phyloP scores from a whole-genome alignment of 2,329 filamentous ascomycete species.

The Xylariaceae sp. region DNA sequence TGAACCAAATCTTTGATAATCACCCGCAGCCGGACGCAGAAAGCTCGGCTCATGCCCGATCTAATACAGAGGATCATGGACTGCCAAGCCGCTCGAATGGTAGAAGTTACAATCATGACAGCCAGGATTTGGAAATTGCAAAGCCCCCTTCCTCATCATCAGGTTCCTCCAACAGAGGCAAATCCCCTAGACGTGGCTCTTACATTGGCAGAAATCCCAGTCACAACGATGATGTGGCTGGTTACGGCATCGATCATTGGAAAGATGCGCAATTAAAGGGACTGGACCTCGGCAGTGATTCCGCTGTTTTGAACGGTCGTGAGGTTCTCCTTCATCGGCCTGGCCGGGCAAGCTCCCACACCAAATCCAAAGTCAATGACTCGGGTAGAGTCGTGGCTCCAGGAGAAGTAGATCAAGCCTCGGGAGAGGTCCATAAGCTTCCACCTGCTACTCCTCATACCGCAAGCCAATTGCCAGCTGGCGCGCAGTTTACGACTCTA shows the following conservation, averaged over 20 bases:
- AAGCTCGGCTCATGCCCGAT: slow-evolving; percentile 21
- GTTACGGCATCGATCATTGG: slow-evolving; percentile 74
- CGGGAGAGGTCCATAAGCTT: slow-evolving; percentile 44
- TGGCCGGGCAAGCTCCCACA: background rate
- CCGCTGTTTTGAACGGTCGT: slow-evolving; percentile 60
- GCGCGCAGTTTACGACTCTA: slow-evolving; percentile 66
- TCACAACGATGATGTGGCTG: slow-evolving; percentile 72
- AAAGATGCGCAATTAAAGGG: slow-evolving; percentile 59
- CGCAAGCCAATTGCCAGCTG: slow-evolving; percentile 61
- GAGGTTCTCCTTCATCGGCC: slow-evolving; percentile 63
- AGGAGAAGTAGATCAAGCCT: slow-evolving; percentile 34
- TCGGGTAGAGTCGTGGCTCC: slow-evolving; percentile 23
- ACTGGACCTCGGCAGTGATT: slow-evolving; percentile 63
- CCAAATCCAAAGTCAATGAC: slow-evolving; percentile 10
- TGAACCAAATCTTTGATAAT: slow-evolving; percentile 59
- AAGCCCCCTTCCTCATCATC: slow-evolving; percentile 19
- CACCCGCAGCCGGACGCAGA: slow-evolving; percentile 28
- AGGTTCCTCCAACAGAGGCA: slow-evolving; percentile 37
- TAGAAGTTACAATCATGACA: slow-evolving; percentile 33
- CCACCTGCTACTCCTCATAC: slow-evolving; percentile 59
- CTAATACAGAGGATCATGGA: slow-evolving; percentile 7
- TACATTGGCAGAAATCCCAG: slow-evolving; percentile 57
- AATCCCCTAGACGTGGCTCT: slow-evolving; percentile 40
- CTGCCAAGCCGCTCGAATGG: slow-evolving; percentile 18
- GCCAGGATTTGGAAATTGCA: slow-evolving; percentile 17